Conservation (phyloP, 129 eudicot species). For the Artemisia argyi region DNA sequence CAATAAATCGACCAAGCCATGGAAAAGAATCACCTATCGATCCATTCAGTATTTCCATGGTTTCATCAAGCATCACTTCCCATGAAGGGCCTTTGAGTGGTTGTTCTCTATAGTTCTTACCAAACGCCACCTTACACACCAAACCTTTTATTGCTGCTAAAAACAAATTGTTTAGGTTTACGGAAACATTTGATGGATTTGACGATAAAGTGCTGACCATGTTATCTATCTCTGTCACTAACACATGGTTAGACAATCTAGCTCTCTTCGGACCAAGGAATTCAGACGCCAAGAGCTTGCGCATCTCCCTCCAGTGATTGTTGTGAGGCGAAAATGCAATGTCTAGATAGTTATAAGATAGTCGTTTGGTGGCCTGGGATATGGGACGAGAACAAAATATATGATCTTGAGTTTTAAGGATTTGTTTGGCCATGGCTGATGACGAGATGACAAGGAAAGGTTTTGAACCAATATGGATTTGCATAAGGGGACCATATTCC, state of each 20-base stretch:
- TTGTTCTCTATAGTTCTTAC: slow-evolving; percentile 6
- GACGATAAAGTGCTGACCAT: slow-evolving; percentile 1
- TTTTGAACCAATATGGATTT: neutral
- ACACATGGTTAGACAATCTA: slow-evolving; percentile 3
- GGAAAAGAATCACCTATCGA: slow-evolving; percentile 16
- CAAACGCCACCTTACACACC: slow-evolving; percentile 21
- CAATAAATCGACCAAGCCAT: slow-evolving; percentile 13
- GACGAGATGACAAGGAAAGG: slow-evolving; percentile 20
- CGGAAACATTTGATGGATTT: neutral
- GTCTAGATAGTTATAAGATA: slow-evolving; percentile 23
- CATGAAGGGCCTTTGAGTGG: neutral
- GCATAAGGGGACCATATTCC: slow-evolving; percentile 10
- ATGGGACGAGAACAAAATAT: neutral
- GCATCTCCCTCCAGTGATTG: slow-evolving; percentile 40
- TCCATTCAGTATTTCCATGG: neutral
- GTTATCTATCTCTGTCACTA: slow-evolving; percentile 14
- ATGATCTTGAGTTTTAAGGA: slow-evolving; percentile 8
- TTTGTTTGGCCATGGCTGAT: neutral
- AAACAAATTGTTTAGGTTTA: slow-evolving; percentile 9
- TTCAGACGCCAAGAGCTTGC: slow-evolving; percentile 31
- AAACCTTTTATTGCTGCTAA: neutral
- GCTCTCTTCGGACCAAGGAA: slow-evolving; percentile 29
- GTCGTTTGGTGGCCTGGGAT: neutral
- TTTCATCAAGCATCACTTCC: slow-evolving; percentile 15
- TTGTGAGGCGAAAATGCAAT: slow-evolving; percentile 38